Evolutionary conservation across 2,329 filamentous ascomycete genomes (phyloP).

Genomic region (Emmonsiellopsis sp.): DNA sequence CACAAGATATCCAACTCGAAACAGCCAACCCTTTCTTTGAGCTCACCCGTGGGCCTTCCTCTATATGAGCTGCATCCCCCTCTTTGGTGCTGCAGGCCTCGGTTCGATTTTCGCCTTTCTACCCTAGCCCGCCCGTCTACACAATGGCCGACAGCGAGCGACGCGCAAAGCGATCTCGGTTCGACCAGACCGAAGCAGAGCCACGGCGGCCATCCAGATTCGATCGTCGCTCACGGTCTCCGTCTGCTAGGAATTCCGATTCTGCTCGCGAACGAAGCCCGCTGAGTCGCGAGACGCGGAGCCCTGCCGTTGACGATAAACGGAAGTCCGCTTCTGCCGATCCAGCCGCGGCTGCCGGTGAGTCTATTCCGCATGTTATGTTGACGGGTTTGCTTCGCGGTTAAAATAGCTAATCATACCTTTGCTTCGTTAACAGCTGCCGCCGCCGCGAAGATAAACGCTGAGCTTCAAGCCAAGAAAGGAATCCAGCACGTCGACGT

Average conservation of each 20-base stretch:
- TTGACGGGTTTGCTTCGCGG: not conserved
- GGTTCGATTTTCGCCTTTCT: not conserved
- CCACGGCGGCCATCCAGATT: slow-evolving; percentile 70
- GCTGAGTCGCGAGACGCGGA: slow-evolving; percentile 44
- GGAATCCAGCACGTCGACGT: slow-evolving; percentile 85
- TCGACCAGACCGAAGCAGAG: slow-evolving; percentile 83
- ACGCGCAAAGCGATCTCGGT: slow-evolving; percentile 76
- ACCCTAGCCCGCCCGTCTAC: not conserved
- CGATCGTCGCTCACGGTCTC: slow-evolving; percentile 84
- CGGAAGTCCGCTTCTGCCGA: slow-evolving; percentile 49
- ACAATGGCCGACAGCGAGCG: slow-evolving; percentile 58
- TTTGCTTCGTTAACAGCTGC: slow-evolving; percentile 50
- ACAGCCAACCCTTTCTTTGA: not conserved
- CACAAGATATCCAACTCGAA: not conserved
- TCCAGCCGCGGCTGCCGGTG: slow-evolving; percentile 64
- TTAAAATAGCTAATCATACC: slow-evolving; percentile 6
- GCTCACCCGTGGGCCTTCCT: not conserved
- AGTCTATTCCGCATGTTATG: slow-evolving; percentile 9
- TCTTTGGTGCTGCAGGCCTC: not conserved
- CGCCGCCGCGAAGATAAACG: slow-evolving; percentile 80
- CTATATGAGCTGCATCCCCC: not conserved
- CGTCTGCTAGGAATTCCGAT: slow-evolving; percentile 57
- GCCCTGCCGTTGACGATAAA: slow-evolving; percentile 34
- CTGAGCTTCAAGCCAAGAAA: slow-evolving; percentile 74
- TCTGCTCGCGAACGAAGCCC: slow-evolving; percentile 73